Evolutionary conservation across 2,329 filamentous ascomycete genomes (phyloP).

Genomic region (Incumbomyces delicatus): DNA sequence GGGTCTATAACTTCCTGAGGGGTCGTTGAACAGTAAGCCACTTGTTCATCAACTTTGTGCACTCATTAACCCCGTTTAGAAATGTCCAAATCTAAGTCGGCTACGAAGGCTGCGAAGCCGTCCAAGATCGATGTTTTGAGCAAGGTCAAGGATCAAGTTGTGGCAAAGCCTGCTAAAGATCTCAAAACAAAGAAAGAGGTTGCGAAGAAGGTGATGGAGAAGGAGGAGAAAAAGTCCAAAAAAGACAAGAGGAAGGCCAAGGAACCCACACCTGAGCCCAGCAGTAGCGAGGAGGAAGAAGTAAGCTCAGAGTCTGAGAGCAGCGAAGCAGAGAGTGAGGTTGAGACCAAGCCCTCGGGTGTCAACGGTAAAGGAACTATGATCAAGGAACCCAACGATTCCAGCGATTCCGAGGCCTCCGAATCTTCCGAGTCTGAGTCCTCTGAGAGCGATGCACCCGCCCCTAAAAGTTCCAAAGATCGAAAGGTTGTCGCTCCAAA

Average conservation of each 20-base stretch:
- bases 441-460: conserved; percentile 17
- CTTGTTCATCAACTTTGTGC: neutral
- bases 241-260: conserved; percentile 35
- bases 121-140: conserved; percentile 33
- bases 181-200: conserved; percentile 36
- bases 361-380: conserved; percentile 28
- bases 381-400: conserved; percentile 26
- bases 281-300: conserved; percentile 32
- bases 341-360: conserved; percentile 25
- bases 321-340: conserved; percentile 26
- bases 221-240: conserved; percentile 32
- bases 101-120: conserved; percentile 26
- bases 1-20: conserved; percentile 2
- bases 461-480: conserved; percentile 7
- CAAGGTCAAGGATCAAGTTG: conserved; percentile 39
- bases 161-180: conserved; percentile 36
- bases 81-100: conserved; percentile 34
- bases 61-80: neutral
- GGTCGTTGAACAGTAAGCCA: conserved; percentile 2
- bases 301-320: conserved; percentile 22
- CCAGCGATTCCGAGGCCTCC: conserved; percentile 23
- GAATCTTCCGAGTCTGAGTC: conserved; percentile 24
- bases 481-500: conserved; percentile 15
- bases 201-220: conserved; percentile 31
- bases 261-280: conserved; percentile 26